Percentiles rank a stretch among this genome's conserved stretches.
These are phyloP conservation scores for Mediolabrus comicus DNA, from an alignment of 108 stramenopile species.

Conservation along the genomic window DNA sequence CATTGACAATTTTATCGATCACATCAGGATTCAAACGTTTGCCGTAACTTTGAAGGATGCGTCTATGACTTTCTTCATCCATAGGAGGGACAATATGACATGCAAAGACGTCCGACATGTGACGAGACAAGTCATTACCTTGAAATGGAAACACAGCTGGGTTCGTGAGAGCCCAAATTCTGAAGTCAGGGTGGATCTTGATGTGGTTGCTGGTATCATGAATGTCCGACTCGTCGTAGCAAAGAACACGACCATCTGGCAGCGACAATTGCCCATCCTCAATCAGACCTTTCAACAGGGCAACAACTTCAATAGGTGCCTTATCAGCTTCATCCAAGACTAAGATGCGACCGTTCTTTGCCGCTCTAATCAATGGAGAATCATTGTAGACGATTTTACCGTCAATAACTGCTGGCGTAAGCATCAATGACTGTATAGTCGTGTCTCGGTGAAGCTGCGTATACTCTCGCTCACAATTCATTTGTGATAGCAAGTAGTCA, in stretches of 20 bases:
- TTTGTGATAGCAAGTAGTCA: constrained; percentile 61
- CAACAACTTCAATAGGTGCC: constrained; percentile 87
- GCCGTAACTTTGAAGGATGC: constrained; percentile 67
- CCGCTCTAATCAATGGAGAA: constrained; percentile 83
- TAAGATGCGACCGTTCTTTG: constrained; percentile 64
- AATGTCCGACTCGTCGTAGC: constrained; percentile 23
- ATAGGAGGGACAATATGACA: constrained; percentile 57
- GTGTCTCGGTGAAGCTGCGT: constrained; percentile 92
- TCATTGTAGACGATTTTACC: constrained; percentile 78
- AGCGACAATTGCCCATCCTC: constrained; percentile 88
- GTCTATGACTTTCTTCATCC: constrained; percentile 61
- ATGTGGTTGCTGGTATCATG: constrained; percentile 35
- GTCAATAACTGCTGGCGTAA: constrained; percentile 63
- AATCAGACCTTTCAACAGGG: constrained; percentile 78
- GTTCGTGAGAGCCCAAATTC: constrained; percentile 82
- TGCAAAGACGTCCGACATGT: constrained; percentile 82
- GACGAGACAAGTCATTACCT: constrained; percentile 81
- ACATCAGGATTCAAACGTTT: constrained; percentile 42
- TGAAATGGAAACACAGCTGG: constrained; percentile 88
- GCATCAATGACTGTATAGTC: constrained; percentile 65
- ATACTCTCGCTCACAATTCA: constrained; percentile 87
- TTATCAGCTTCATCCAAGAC: constrained; percentile 95
- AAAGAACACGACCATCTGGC: constrained; percentile 70
- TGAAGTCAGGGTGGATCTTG: constrained; percentile 75
- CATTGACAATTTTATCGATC: constrained; percentile 51